Evolutionary conservation across 768 basidiomycete genomes (phyloP).

Genomic region (Hygrocybe punicea): DNA sequence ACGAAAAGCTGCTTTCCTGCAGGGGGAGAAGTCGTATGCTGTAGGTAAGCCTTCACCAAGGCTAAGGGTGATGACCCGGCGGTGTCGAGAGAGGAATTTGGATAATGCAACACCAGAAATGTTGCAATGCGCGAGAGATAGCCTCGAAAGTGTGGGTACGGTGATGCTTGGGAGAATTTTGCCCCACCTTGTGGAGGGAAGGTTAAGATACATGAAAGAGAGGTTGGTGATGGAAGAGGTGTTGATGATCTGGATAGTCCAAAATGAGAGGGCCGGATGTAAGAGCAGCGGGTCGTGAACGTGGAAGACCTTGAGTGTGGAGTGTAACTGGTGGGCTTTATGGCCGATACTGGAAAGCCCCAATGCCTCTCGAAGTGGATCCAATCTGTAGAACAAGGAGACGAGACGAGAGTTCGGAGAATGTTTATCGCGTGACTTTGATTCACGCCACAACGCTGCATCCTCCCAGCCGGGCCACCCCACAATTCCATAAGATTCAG

Average conservation of each 20-base stretch:
- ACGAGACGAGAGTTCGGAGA: not conserved
- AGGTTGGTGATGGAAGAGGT: conserved; percentile 2
- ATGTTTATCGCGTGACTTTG: not conserved
- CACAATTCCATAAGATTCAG: not conserved
- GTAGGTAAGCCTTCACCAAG: not conserved
- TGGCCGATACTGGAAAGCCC: not conserved
- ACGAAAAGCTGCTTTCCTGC: not conserved
- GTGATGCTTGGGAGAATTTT: not conserved
- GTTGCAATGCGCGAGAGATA: not conserved
- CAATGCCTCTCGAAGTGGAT: not conserved
- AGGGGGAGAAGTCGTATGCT: not conserved
- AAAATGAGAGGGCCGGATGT: not conserved
- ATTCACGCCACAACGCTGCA: not conserved
- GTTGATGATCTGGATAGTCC: not conserved
- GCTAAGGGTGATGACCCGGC: not conserved
- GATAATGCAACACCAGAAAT: not conserved
- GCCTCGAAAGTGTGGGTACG: not conserved
- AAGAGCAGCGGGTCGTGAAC: not conserved
- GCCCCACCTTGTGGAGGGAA: not conserved
- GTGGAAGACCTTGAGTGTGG: not conserved
- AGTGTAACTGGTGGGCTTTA: not conserved
- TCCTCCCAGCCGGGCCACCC: not conserved
- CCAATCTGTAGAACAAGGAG: not conserved
- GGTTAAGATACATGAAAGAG: not conserved
- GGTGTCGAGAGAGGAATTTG: conserved; percentile 1